Percentiles rank a stretch among this genome's conserved stretches.
Conservation (phyloP, 1,284 basidiomycete genomes). For the Cystobasidium slooffiae region DNA sequence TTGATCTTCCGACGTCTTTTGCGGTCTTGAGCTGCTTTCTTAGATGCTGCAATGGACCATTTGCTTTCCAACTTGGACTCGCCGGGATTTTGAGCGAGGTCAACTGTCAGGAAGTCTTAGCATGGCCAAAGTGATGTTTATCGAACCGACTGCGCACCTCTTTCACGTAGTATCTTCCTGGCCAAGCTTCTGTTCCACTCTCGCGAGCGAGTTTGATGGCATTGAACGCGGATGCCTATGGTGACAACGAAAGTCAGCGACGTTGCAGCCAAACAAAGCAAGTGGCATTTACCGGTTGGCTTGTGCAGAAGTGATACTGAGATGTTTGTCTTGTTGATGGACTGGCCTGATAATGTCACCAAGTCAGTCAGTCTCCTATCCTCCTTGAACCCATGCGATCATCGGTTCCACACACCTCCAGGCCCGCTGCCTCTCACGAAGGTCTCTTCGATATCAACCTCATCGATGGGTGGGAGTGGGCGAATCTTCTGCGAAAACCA, state of each 20-base stretch:
- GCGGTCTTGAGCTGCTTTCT: slow-evolving; percentile 57
- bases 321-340: slow-evolving; percentile 60
- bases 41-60: slow-evolving; percentile 56
- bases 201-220: slow-evolving; percentile 59
- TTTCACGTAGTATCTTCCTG: slow-evolving; percentile 56
- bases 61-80: slow-evolving; percentile 55
- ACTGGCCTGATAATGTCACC: slow-evolving; percentile 53
- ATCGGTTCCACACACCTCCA: slow-evolving; percentile 52
- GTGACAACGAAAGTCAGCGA: background rate
- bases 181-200: slow-evolving; percentile 59
- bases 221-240: slow-evolving; percentile 57
- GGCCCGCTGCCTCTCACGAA: slow-evolving; percentile 54
- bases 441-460: slow-evolving; percentile 48
- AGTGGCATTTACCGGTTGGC: slow-evolving; percentile 54
- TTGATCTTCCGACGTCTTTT: slow-evolving; percentile 55
- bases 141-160: slow-evolving; percentile 48
- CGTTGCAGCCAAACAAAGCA: background rate
- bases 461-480: slow-evolving; percentile 36
- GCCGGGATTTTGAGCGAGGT: slow-evolving; percentile 50
- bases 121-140: background rate
- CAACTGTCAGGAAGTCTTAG: slow-evolving; percentile 35
- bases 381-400: background rate
- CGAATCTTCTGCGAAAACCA: slow-evolving; percentile 15
- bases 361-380: background rate
- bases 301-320: slow-evolving; percentile 58